These are phyloP conservation scores for Dactylellina haptotyla DNA, from an alignment of 2,329 filamentous ascomycete genomes.

Conservation along the genomic window DNA sequence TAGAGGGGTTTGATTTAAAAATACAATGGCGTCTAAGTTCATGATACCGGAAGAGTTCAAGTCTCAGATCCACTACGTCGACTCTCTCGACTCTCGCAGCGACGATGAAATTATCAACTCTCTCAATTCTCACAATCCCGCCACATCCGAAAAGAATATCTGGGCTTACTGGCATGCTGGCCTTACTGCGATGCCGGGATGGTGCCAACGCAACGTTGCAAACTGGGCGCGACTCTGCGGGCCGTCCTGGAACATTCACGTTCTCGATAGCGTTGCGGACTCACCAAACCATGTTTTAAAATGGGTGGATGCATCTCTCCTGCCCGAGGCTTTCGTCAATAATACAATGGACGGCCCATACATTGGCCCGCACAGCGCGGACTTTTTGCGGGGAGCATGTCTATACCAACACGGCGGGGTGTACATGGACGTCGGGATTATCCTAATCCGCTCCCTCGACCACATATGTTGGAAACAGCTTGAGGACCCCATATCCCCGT, in stretches of 20 bases:
- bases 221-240: slow-evolving; percentile 64
- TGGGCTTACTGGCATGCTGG: slow-evolving; percentile 64
- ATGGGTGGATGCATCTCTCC: slow-evolving; percentile 60
- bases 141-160: slow-evolving; percentile 63
- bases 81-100: slow-evolving; percentile 58
- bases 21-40: slow-evolving; percentile 45
- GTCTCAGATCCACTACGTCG: slow-evolving; percentile 55
- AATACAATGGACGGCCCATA: slow-evolving; percentile 64
- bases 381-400: slow-evolving; percentile 64
- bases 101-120: slow-evolving; percentile 60
- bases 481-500: slow-evolving; percentile 60
- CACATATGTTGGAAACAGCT: slow-evolving; percentile 63
- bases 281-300: slow-evolving; percentile 61
- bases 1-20: too few species aligned
- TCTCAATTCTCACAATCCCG: slow-evolving; percentile 59
- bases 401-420: slow-evolving; percentile 63
- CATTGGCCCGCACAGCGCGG: slow-evolving; percentile 64
- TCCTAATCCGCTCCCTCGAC: slow-evolving; percentile 63
- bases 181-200: slow-evolving; percentile 60
- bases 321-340: slow-evolving; percentile 63
- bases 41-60: slow-evolving; percentile 55
- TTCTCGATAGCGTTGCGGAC: slow-evolving; percentile 61
- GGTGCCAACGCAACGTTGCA: slow-evolving; percentile 61
- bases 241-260: slow-evolving; percentile 62
- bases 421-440: slow-evolving; percentile 64